Percentiles rank a stretch among this genome's conserved stretches.
These are phyloP conservation scores for Knoxdaviesia proteae DNA, from an alignment of 2,329 filamentous ascomycete genomes.

Conservation along the genomic window DNA sequence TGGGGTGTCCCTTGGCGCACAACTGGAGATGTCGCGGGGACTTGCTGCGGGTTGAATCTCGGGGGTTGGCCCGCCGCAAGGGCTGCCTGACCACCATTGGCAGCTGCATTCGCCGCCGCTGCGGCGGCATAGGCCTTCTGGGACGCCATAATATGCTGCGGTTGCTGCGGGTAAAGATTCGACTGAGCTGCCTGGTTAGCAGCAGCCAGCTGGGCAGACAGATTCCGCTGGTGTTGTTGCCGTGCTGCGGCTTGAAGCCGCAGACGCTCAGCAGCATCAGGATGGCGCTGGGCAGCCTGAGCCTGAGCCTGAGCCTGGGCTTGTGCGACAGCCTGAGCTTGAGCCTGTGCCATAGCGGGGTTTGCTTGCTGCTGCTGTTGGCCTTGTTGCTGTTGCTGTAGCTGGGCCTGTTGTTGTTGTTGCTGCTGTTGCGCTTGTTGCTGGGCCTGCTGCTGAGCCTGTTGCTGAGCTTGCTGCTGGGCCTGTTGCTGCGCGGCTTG, in stretches of 20 bases:
- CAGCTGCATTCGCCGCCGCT: conserved; percentile 6
- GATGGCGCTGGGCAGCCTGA: not conserved
- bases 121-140: conserved; percentile 7
- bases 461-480: conserved; percentile 15
- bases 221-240: too few relatives aligned
- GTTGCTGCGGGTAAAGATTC: too few relatives aligned
- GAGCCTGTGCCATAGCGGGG: conserved; percentile 12
- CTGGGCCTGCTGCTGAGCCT: conserved; percentile 11
- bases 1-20: conserved; percentile 42
- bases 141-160: too few relatives aligned
- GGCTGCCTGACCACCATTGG: conserved; percentile 7
- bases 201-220: too few relatives aligned
- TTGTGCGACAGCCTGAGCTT: conserved; percentile 6
- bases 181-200: too few relatives aligned
- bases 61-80: conserved; percentile 6
- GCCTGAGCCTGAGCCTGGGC: conserved; percentile 11
- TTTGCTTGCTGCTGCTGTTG: conserved; percentile 9
- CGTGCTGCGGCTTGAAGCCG: too few relatives aligned
- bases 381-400: conserved; percentile 14
- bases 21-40: conserved; percentile 47
- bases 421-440: conserved; percentile 4
- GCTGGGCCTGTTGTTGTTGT: conserved; percentile 16
- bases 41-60: conserved; percentile 34
- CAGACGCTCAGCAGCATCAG: not conserved
- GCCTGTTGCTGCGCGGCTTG: conserved; percentile 3